A percentile compares a stretch with the other conserved stretches of the same genome.
Evolutionary conservation across 805 yeast genomes (phyloP).

Genomic region (Candida michaelii): DNA sequence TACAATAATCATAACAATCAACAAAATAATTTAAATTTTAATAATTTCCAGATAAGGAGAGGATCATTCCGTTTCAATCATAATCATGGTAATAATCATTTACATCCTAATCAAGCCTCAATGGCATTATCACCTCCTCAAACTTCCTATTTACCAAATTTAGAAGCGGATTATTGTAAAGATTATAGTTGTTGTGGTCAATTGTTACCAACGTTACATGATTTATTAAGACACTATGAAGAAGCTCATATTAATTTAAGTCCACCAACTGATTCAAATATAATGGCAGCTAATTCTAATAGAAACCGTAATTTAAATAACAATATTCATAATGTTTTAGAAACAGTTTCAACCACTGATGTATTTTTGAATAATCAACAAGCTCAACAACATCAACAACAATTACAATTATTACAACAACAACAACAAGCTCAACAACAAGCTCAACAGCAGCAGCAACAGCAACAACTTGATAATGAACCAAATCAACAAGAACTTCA

Average conservation of each 20-base stretch:
- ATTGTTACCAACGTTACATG: conserved; percentile 88
- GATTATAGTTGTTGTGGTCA: conserved; percentile 97
- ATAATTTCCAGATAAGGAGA: conserved; percentile 19
- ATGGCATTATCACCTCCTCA: conserved; percentile 56
- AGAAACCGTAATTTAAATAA: conserved; percentile 34
- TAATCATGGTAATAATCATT: conserved; percentile 9
- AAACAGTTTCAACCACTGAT: conserved; percentile 89
- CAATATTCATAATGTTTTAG: conserved; percentile 64
- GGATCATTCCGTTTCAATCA: conserved; percentile 35
- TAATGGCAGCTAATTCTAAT: conserved; percentile 27
- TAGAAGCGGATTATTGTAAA: conserved; percentile 94
- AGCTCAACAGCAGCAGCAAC: conserved; percentile 11
- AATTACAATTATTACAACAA: conserved; percentile 19
- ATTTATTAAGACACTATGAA: conserved; percentile 89
- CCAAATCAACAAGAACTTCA: conserved; percentile 10
- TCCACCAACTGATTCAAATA: conserved; percentile 42
- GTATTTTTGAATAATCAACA: conserved; percentile 62
- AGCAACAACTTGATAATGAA: conserved; percentile 18
- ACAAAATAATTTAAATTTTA: conserved; percentile 2
- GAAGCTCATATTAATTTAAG: conserved; percentile 82
- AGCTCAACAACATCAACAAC: conserved; percentile 18
- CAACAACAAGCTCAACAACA: conserved; percentile 18
- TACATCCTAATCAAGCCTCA: conserved; percentile 20
- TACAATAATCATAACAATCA: neutral
- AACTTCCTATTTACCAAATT: conserved; percentile 82